Percentiles rank a stretch among this genome's conserved stretches.
Conservation (phyloP, 2,329 filamentous ascomycete species). For the Thielaviopsis cerberus region DNA sequence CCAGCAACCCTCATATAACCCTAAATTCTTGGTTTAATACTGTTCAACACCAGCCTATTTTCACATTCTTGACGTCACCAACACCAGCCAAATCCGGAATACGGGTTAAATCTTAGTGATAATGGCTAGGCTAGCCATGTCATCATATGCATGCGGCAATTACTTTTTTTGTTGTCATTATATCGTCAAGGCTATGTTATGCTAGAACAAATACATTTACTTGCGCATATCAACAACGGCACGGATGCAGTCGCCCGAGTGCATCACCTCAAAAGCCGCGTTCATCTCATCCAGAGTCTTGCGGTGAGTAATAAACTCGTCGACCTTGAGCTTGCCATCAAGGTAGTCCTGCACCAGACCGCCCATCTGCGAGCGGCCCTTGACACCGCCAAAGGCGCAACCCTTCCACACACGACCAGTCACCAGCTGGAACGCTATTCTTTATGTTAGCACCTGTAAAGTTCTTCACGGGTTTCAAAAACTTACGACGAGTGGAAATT, state of each 20-base stretch:
- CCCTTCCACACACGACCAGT: slow-evolving; percentile 96
- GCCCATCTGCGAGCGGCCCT: slow-evolving; percentile 82
- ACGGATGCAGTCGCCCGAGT: slow-evolving; percentile 88
- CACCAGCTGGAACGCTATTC: slow-evolving; percentile 84
- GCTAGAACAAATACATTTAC: slow-evolving; percentile 6
- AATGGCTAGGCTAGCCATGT: neutral
- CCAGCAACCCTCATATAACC: no score
- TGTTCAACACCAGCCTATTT: no score
- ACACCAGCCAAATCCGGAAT: neutral
- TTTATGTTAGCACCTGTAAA: slow-evolving; percentile 10
- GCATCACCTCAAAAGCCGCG: slow-evolving; percentile 81
- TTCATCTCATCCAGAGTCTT: slow-evolving; percentile 73
- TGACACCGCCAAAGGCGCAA: slow-evolving; percentile 94
- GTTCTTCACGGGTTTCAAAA: neutral
- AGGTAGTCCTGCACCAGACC: slow-evolving; percentile 80
- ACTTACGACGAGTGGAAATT: slow-evolving; percentile 80
- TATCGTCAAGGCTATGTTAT: slow-evolving; percentile 3
- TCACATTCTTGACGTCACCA: no score
- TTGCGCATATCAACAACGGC: slow-evolving; percentile 59
- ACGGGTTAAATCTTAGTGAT: neutral
- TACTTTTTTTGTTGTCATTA: neutral
- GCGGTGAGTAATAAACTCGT: slow-evolving; percentile 97
- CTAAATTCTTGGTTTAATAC: no score
- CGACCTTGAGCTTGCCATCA: slow-evolving; percentile 79
- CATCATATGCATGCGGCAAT: neutral